phyloP scores from a whole-genome alignment of 495 filamentous ascomycete genomes.

The Penicillium ucsense region DNA sequence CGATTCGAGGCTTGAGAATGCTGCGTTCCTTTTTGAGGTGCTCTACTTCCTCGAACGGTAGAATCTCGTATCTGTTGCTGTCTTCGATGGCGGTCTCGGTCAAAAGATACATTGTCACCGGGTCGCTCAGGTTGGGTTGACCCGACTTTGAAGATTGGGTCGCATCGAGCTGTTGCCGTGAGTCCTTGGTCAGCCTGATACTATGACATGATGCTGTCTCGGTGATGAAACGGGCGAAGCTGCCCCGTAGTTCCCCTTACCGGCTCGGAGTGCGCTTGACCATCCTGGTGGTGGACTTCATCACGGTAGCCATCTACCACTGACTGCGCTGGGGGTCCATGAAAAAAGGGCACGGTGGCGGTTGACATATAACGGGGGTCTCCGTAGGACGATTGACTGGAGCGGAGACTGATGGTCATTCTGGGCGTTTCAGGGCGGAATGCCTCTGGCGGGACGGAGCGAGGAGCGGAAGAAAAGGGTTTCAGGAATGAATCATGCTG shows the following conservation, averaged over 20 bases:
- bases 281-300: constrained; percentile 25
- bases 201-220: not conserved
- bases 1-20: constrained; percentile 61
- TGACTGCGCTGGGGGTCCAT: constrained; percentile 27
- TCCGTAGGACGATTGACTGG: constrained; percentile 38
- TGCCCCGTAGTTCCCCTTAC: constrained; percentile 18
- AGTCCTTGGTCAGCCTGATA: constrained; percentile 8
- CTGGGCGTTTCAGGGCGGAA: constrained; percentile 10
- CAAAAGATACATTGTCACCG: constrained; percentile 69
- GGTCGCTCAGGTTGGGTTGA: constrained; percentile 42
- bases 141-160: constrained; percentile 31
- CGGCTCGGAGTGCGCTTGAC: constrained; percentile 29
- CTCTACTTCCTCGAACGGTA: constrained; percentile 87
- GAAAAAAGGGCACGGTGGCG: constrained; percentile 27
- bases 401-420: constrained; percentile 39
- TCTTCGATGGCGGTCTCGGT: constrained; percentile 90
- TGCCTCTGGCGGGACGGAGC: constrained; percentile 6
- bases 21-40: constrained; percentile 76
- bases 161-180: constrained; percentile 21
- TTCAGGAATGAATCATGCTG: constrained; percentile 9
- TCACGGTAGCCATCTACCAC: constrained; percentile 40
- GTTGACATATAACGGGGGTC: constrained; percentile 36
- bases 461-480: not conserved
- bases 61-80: constrained; percentile 69
- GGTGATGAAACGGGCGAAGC: no score